Evolutionary conservation across 306 rosid species (phyloP).

Genomic region (Quercus bicolor): DNA sequence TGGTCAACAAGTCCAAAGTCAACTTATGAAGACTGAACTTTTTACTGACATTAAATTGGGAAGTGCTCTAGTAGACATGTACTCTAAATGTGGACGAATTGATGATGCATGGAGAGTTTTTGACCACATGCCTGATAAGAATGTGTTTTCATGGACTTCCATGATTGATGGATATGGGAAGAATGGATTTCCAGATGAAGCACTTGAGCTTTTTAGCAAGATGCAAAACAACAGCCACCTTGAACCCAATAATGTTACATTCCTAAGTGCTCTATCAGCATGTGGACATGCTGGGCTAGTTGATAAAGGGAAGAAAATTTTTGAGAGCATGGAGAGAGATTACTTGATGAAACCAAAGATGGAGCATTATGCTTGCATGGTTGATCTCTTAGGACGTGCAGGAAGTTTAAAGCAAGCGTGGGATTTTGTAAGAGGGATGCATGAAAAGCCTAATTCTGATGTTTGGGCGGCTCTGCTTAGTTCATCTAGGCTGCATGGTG

Average conservation of each 20-base stretch:
- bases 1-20: slow-evolving; percentile 74
- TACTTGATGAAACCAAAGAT: slow-evolving; percentile 59
- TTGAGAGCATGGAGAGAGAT: slow-evolving; percentile 59
- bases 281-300: slow-evolving; percentile 84
- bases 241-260: slow-evolving; percentile 67
- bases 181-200: slow-evolving; percentile 66
- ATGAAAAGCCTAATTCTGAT: slow-evolving; percentile 72
- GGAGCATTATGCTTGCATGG: slow-evolving; percentile 95
- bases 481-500: slow-evolving; percentile 74
- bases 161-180: slow-evolving; percentile 96
- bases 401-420: slow-evolving; percentile 67
- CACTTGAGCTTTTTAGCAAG: slow-evolving; percentile 56
- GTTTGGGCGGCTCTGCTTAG: slow-evolving; percentile 91
- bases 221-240: slow-evolving; percentile 44
- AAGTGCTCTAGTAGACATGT: slow-evolving; percentile 85
- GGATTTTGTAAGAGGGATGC: slow-evolving; percentile 69
- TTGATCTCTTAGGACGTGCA: slow-evolving; percentile 85
- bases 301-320: slow-evolving; percentile 66
- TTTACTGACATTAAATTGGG: slow-evolving; percentile 57
- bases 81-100: slow-evolving; percentile 75
- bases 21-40: slow-evolving; percentile 60
- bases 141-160: slow-evolving; percentile 93
- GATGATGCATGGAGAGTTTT: slow-evolving; percentile 64
- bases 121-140: slow-evolving; percentile 58
- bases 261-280: slow-evolving; percentile 81